Conservation (phyloP, 352 stramenopile genomes). For the Globisporangium cystogenes region DNA sequence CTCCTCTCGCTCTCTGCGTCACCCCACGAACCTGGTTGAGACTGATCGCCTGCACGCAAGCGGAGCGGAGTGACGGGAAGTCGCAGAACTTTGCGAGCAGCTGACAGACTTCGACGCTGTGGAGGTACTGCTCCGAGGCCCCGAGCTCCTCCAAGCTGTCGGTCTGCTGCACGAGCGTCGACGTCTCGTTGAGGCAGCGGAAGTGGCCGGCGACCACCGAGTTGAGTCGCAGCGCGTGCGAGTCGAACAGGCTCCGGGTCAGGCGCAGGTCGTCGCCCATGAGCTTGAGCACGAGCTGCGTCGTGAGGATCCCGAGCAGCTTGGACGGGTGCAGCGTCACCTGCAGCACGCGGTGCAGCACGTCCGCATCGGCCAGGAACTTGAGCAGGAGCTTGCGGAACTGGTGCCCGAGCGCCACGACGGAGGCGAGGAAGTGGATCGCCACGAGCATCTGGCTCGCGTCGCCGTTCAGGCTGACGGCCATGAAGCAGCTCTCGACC, state of each 20-base stretch:
- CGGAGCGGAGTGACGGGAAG: slow-evolving; percentile 33
- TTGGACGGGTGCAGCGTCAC: slow-evolving; percentile 65
- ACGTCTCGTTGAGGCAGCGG: slow-evolving; percentile 46
- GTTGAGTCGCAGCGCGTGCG: slow-evolving; percentile 29
- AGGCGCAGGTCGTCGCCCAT: slow-evolving; percentile 53
- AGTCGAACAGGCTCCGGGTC: slow-evolving; percentile 43
- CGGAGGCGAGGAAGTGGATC: slow-evolving; percentile 51
- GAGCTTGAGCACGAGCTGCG: slow-evolving; percentile 54
- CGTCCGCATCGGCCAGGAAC: slow-evolving; percentile 43
- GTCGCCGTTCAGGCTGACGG: slow-evolving; percentile 67
- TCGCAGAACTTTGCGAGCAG: slow-evolving; percentile 53
- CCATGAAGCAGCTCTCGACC: slow-evolving; percentile 49
- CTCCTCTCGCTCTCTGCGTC: background rate
- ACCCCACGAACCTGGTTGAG: slow-evolving; percentile 59
- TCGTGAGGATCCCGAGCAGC: slow-evolving; percentile 38
- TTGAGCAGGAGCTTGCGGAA: slow-evolving; percentile 60
- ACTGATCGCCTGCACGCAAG: slow-evolving; percentile 56
- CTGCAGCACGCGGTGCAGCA: slow-evolving; percentile 66
- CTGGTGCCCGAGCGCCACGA: slow-evolving; percentile 43
- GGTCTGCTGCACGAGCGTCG: slow-evolving; percentile 30
- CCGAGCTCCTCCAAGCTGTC: slow-evolving; percentile 37
- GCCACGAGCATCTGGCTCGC: slow-evolving; percentile 49
- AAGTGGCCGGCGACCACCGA: slow-evolving; percentile 49
- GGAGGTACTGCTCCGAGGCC: slow-evolving; percentile 59
- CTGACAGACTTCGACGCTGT: slow-evolving; percentile 53